Evolutionary conservation across 768 basidiomycete genomes (phyloP).

Genomic region (Mycena pura): DNA sequence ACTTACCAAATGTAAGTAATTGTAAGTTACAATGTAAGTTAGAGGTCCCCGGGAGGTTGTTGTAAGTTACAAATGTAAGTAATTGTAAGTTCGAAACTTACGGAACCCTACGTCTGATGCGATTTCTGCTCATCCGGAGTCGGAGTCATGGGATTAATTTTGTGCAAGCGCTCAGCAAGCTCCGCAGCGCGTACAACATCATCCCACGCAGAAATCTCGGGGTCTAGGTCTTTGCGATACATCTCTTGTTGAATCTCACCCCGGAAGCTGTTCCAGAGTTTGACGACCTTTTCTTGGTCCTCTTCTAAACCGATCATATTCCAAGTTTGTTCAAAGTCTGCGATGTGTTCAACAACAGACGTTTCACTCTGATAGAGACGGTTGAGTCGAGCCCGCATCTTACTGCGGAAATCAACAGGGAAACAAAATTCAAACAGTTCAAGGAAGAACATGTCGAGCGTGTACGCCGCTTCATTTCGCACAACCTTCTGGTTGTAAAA

Average conservation of each 20-base stretch:
- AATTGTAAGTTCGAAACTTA: too few relatives aligned
- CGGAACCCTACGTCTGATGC: too few relatives aligned
- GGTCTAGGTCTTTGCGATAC: conserved; percentile 28
- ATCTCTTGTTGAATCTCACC: conserved; percentile 30
- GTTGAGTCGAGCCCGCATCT: background rate
- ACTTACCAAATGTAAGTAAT: too few relatives aligned
- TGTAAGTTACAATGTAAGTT: too few relatives aligned
- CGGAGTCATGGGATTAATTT: background rate
- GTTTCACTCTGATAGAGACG: background rate
- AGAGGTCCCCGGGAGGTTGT: too few relatives aligned
- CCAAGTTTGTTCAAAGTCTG: conserved; percentile 32
- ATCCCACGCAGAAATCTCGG: conserved; percentile 21
- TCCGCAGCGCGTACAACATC: conserved; percentile 37
- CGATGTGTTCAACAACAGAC: conserved; percentile 31
- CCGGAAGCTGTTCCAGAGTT: conserved; percentile 34
- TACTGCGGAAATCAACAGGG: conserved; percentile 33
- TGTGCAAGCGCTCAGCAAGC: conserved; percentile 38
- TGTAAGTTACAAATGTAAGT: too few relatives aligned
- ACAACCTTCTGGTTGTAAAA: conserved; percentile 42
- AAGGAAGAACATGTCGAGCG: conserved; percentile 35
- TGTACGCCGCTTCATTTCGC: conserved; percentile 32
- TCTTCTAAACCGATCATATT: conserved; percentile 31
- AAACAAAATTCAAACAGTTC: conserved; percentile 48
- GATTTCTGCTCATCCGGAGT: too few relatives aligned
- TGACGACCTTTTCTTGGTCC: conserved; percentile 28